Conservation (phyloP, 1,284 basidiomycete species). For the Ganoderma boninense region DNA sequence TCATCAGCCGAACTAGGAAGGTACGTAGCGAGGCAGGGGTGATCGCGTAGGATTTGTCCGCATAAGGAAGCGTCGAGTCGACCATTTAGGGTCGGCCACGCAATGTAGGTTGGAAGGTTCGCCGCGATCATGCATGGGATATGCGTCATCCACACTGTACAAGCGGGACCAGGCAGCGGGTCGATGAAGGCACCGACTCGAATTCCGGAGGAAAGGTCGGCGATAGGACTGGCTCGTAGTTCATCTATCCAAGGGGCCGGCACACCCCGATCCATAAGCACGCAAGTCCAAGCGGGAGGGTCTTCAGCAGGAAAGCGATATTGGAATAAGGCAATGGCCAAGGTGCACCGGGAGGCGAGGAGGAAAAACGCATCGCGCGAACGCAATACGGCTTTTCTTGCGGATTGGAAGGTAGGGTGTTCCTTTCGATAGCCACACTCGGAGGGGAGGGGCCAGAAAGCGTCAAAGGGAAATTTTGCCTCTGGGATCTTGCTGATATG, state of each 20-base stretch:
- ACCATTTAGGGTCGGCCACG: background rate
- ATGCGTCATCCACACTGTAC: background rate
- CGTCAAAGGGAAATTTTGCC: background rate
- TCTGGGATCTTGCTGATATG: background rate
- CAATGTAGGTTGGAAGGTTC: background rate
- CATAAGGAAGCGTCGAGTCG: background rate
- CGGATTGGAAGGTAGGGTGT: background rate
- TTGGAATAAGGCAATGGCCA: background rate
- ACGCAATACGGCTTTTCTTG: background rate
- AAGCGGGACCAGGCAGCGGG: background rate
- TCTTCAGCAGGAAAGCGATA: background rate
- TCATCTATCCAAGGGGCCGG: background rate
- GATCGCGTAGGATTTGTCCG: background rate
- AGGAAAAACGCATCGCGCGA: background rate
- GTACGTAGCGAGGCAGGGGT: background rate
- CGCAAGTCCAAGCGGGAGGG: background rate
- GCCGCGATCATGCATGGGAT: background rate
- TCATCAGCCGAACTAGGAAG: background rate
- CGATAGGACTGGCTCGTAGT: background rate
- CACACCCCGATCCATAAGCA: background rate
- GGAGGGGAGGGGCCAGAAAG: background rate
- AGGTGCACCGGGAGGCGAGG: background rate
- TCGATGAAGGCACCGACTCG: background rate
- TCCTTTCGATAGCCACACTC: background rate
- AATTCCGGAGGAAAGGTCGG: background rate